Base-by-base conservation (phyloP, 2,329 filamentous ascomycete species). In the Clonostachys rosea region DNA sequence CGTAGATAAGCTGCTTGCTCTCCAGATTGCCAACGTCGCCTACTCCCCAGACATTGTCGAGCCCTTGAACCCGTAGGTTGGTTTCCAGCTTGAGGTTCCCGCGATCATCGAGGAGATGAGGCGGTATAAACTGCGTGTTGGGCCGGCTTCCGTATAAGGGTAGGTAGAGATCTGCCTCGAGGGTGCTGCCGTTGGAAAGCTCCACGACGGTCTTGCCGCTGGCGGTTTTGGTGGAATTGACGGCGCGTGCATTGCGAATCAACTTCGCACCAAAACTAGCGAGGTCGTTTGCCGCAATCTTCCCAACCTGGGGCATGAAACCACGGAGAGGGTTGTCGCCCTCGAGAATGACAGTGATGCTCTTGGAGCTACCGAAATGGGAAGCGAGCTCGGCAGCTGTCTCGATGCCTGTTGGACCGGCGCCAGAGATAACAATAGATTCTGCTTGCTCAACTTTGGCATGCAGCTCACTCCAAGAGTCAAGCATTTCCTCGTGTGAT, bases 381-480 rank as follows among this genome's bases (percentile, higher is more conserved):
- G 99, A 94, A 69, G 96, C 91, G 47, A 83, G 69, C 66, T 83
- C 79, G 34, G 70, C 77, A 3, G 75, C 74, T 5, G 70, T 59
- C 63, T 83, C 79, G 45, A 79, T 68, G 47, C 79, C 79, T 2
- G 79, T 83, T 42, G 73, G 53, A 37, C 79, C 79, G 2, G 70
- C 78, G 44, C 79, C 79, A 5, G 69, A 78, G 14, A 83, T 63
- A 47, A 82, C 68, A 55, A 83, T 71, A 59, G 75, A 72, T 49
- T 64, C 64, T 4, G 79, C 78, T 3, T 62, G 61, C 36, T 56
- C 53, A 47, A 81, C 67, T 44, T 64, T 63, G 13, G 12, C 16
- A 5, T 42, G 40, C 16, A 42, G 40, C 13, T 42, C 16, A 6
- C 24, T 2, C 40, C 40, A 42, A 3, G 24, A 10, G 24, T 30